Conservation (phyloP, 108 stramenopile species). For the Cylindrotheca fusiformis region DNA sequence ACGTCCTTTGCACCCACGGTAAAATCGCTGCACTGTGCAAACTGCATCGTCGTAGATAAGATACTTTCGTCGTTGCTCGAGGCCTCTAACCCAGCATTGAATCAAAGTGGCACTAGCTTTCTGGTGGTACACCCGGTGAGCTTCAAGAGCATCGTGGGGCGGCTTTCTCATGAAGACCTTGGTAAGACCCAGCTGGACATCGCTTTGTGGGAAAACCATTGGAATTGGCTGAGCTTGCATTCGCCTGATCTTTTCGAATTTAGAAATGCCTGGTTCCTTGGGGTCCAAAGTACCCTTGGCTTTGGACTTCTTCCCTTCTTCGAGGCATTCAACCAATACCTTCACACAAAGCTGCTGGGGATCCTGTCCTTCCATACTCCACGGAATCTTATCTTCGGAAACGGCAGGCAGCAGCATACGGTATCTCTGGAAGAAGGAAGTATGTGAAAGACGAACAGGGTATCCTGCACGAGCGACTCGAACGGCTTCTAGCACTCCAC, state of each 20-base stretch:
- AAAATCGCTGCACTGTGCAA: slow-evolving; percentile 65
- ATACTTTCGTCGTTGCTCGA: slow-evolving; percentile 60
- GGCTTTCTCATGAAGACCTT: slow-evolving; percentile 95
- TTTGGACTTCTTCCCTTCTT: slow-evolving; percentile 64
- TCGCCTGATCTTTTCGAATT: slow-evolving; percentile 85
- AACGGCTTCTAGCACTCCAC: slow-evolving; percentile 99
- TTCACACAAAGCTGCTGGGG: slow-evolving; percentile 77
- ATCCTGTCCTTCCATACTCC: slow-evolving; percentile 75
- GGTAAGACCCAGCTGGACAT: slow-evolving; percentile 89
- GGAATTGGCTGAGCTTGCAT: slow-evolving; percentile 82
- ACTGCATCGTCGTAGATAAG: slow-evolving; percentile 59
- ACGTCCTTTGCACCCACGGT: slow-evolving; percentile 85
- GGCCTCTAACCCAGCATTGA: slow-evolving; percentile 83
- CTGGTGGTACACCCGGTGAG: slow-evolving; percentile 77
- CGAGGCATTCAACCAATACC: slow-evolving; percentile 61
- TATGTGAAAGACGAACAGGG: slow-evolving; percentile 93
- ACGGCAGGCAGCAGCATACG: slow-evolving; percentile 78
- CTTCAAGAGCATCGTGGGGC: slow-evolving; percentile 89
- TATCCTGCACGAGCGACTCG: slow-evolving; percentile 98
- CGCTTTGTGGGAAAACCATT: slow-evolving; percentile 71
- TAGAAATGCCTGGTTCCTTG: slow-evolving; percentile 73
- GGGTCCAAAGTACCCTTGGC: slow-evolving; percentile 31
- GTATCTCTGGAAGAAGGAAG: slow-evolving; percentile 89
- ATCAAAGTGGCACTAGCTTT: slow-evolving; percentile 68
- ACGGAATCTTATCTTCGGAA: slow-evolving; percentile 53